Evolutionary conservation across 2,329 filamentous ascomycete species (phyloP).

Genomic region (Hypoxylon sp.): DNA sequence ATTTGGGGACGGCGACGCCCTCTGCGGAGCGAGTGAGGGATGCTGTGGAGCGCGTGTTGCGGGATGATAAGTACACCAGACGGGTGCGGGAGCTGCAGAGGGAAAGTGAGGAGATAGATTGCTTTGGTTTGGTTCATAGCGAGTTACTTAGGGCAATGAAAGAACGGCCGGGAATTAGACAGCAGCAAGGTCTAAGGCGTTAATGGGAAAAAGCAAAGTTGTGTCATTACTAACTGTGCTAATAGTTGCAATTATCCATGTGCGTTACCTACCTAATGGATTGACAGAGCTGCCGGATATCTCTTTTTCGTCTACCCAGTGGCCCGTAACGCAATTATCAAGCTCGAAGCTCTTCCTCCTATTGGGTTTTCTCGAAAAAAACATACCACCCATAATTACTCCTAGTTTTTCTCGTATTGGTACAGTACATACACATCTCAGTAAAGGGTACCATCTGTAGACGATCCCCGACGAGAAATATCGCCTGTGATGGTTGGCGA

Average conservation of each 20-base stretch:
- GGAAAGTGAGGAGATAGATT: conserved; percentile 49
- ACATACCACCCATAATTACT: not conserved
- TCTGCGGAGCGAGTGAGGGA: conserved; percentile 43
- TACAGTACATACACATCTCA: conserved; percentile 6
- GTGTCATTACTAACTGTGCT: conserved; percentile 12
- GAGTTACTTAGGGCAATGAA: conserved; percentile 36
- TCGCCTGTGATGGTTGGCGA: not conserved
- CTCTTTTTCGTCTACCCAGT: not conserved
- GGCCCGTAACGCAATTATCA: not conserved
- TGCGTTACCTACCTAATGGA: conserved; percentile 12
- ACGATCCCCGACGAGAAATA: not conserved
- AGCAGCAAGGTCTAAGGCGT: conserved; percentile 17
- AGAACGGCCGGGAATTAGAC: conserved; percentile 23
- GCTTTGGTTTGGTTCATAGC: conserved; percentile 48
- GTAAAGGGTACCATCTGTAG: not conserved
- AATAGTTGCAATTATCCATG: conserved; percentile 5
- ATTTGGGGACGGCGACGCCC: conserved; percentile 48
- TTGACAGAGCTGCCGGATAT: conserved; percentile 10
- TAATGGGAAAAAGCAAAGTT: conserved; percentile 4
- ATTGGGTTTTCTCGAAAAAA: not conserved
- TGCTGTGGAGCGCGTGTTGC: conserved; percentile 49
- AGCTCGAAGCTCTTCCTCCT: not conserved
- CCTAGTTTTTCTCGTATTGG: not conserved
- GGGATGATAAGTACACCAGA: conserved; percentile 38
- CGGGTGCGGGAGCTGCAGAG: conserved; percentile 45